Conservation (phyloP, 108 stramenopile species). For the Skeletonema grethae region DNA sequence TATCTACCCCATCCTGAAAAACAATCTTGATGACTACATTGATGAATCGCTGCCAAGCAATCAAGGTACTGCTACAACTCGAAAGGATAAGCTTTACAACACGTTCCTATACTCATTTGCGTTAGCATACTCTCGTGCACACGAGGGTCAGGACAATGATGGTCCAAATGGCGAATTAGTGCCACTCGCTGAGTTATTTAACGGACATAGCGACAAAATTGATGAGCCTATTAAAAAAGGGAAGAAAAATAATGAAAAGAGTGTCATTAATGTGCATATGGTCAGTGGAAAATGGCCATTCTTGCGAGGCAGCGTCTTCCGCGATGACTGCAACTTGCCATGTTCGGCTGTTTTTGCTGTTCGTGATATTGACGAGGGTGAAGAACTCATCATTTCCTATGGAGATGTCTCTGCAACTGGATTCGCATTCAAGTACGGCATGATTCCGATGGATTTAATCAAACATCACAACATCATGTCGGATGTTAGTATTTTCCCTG, state of each 20-base stretch:
- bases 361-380: slow-evolving; percentile 8
- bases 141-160: neutral
- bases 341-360: slow-evolving; percentile 4
- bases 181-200: neutral
- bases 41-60: neutral
- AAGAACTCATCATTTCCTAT: slow-evolving; percentile 15
- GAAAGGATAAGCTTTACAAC: slow-evolving; percentile 1
- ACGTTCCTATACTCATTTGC: neutral
- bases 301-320: slow-evolving; percentile 3
- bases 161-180: neutral
- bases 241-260: neutral
- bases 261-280: slow-evolving; percentile 11
- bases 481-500: neutral
- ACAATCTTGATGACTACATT: neutral
- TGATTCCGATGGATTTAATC: slow-evolving; percentile 7
- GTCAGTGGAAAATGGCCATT: slow-evolving; percentile 21
- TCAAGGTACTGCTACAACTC: neutral
- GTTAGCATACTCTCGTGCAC: neutral
- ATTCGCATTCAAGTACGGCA: slow-evolving; percentile 11
- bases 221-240: neutral
- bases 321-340: slow-evolving; percentile 14
- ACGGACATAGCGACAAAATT: neutral
- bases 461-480: slow-evolving; percentile 9
- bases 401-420: neutral
- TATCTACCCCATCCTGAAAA: neutral